These are phyloP conservation scores for Russula lepida DNA, from an alignment of 768 basidiomycete species.

Conservation along the genomic window DNA sequence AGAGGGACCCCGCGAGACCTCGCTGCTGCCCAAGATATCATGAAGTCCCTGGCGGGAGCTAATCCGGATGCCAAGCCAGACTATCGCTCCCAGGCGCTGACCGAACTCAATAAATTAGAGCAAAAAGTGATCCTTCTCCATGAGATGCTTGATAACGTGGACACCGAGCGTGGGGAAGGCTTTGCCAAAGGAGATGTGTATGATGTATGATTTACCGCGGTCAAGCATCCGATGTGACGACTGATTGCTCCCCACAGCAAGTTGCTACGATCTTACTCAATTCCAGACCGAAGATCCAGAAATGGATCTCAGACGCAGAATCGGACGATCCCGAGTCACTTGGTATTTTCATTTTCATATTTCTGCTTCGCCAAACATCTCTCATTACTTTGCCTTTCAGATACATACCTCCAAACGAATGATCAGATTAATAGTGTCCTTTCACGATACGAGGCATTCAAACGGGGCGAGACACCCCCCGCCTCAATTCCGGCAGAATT, in stretches of 20 bases:
- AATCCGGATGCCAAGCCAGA: slow-evolving; percentile 93
- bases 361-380: slow-evolving; percentile 3
- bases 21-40: slow-evolving; percentile 91
- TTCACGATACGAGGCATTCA: slow-evolving; percentile 86
- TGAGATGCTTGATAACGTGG: slow-evolving; percentile 93
- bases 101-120: slow-evolving; percentile 90
- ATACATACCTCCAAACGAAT: slow-evolving; percentile 91
- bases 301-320: slow-evolving; percentile 94
- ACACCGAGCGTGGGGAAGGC: slow-evolving; percentile 57
- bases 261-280: slow-evolving; percentile 72
- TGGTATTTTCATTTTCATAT: slow-evolving; percentile 36
- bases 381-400: slow-evolving; percentile 32
- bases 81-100: slow-evolving; percentile 82
- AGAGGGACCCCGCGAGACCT: slow-evolving; percentile 94
- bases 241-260: slow-evolving; percentile 46
- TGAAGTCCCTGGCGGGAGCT: slow-evolving; percentile 92
- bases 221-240: not conserved
- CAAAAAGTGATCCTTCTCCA: slow-evolving; percentile 92
- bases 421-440: slow-evolving; percentile 95
- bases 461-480: slow-evolving; percentile 75
- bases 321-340: slow-evolving; percentile 84
- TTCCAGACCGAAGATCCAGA: slow-evolving; percentile 91
- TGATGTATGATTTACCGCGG: slow-evolving; percentile 46
- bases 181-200: slow-evolving; percentile 90
- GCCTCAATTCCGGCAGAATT: slow-evolving; percentile 59